Base-by-base conservation (phyloP, 306 rosid genomes). In the Cucumis hystrix region DNA sequence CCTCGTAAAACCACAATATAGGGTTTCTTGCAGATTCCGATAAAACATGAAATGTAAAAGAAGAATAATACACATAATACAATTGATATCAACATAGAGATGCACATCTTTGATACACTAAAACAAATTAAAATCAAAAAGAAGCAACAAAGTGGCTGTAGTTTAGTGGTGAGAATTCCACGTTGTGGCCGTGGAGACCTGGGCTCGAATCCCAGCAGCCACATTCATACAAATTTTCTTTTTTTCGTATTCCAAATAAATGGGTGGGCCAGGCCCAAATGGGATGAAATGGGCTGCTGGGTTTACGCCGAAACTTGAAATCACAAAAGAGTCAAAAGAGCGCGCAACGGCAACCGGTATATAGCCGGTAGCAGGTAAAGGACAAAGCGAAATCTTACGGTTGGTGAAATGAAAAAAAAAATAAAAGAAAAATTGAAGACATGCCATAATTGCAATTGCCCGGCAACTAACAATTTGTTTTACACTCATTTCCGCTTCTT, bases 361-460 rank as follows among this genome's bases (percentile, higher is more conserved):
- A 28, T 78, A 55, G 30, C 87, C 89, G 96, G 89, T 87, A 54
- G 75, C 82, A 51, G 83, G 92, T 86, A 61, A 74, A 28, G 25
- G 41, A n/a, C 23, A 23, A 65, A 21, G 49, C 30, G 64, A 13
- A 72, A 71, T 39, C n/a, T 9, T 17, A 30, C 71, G 59, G 60
- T 23, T 23, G 30, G 45, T 49, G 79, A 77, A 80, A 62, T 68
- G 83, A 64, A 76, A 58, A 82, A 28, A 28, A 28, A 28, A 28
- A 28, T 1, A 28, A 28, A 28, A 28, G 30, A 3, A 28, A 28
- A 28, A 28, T 49, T 63, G 85, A 75, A 76, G 64, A 14, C 72
- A 30, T 16, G 20, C 79, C 87, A 85, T 88, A 78, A 88, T 90
- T 86, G 83, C 81, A 78, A 66, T 78, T 76, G 28, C 65, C 39